Percentiles rank a stretch among this genome's conserved stretches.
Evolutionary conservation across 2,329 filamentous ascomycete genomes (phyloP).

Genomic region (Colletotrichum tanaceti): DNA sequence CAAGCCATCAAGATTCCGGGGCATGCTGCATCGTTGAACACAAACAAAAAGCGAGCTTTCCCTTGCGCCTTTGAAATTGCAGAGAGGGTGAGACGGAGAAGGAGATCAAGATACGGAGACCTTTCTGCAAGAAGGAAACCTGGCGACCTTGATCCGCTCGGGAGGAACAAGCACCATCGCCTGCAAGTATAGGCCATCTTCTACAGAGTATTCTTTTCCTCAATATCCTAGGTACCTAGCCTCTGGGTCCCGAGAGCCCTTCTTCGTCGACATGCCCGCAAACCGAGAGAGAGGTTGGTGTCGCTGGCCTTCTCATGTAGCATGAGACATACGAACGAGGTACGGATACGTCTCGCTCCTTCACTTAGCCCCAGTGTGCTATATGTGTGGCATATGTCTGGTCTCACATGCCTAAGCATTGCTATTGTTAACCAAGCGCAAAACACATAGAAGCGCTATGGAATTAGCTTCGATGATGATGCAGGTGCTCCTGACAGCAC

Average conservation of each 20-base stretch:
- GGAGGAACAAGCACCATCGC: constrained; percentile 19
- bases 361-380: not conserved
- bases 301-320: constrained; percentile 4
- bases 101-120: not conserved
- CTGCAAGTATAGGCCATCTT: constrained; percentile 15
- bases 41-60: constrained; percentile 23
- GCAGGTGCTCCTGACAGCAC: constrained; percentile 12
- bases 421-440: constrained; percentile 4
- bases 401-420: constrained; percentile 10
- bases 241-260: constrained; percentile 16
- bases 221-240: not conserved
- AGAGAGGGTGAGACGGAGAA: not conserved
- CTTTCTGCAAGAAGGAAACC: not conserved
- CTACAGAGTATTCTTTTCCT: not conserved
- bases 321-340: constrained; percentile 9
- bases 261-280: constrained; percentile 4
- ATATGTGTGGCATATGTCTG: constrained; percentile 13
- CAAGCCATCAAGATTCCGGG: no score
- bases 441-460: constrained; percentile 10
- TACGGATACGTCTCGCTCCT: not conserved
- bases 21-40: constrained; percentile 16
- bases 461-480: constrained; percentile 1
- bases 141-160: not conserved
- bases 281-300: not conserved
- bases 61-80: constrained; percentile 26